Evolutionary conservation across 2,329 filamentous ascomycete species (phyloP).

Genomic region (Phyllosticta ampelicida): DNA sequence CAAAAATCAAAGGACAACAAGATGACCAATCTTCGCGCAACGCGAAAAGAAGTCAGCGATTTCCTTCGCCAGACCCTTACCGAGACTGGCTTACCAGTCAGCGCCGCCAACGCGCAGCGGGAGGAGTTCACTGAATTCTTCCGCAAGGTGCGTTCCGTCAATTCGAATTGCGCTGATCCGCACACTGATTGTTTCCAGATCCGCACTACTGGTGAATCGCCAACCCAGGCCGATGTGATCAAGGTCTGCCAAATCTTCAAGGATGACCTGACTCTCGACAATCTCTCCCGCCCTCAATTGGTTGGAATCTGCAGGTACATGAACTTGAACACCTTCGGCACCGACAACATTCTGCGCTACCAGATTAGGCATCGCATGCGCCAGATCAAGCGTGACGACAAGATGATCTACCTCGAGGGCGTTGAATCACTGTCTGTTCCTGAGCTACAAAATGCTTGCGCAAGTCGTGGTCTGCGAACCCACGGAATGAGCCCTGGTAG

Average conservation of each 20-base stretch:
- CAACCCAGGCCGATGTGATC: conserved; percentile 84
- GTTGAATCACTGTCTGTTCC: conserved; percentile 86
- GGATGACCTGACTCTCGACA: conserved; percentile 94
- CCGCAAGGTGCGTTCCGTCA: conserved; percentile 57
- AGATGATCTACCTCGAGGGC: conserved; percentile 86
- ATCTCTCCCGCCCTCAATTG: conserved; percentile 86
- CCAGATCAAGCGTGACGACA: conserved; percentile 97
- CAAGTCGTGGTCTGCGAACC: conserved; percentile 82
- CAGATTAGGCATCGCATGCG: conserved; percentile 96
- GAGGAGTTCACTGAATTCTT: conserved; percentile 97
- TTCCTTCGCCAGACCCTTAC: conserved; percentile 82
- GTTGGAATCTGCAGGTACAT: conserved; percentile 98
- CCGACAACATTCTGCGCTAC: conserved; percentile 95
- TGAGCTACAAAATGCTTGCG: conserved; percentile 86
- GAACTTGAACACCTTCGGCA: conserved; percentile 94
- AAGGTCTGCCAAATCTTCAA: conserved; percentile 99
- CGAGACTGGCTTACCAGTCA: conserved; percentile 88
- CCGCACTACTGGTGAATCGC: conserved; percentile 77
- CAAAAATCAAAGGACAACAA: conserved; percentile 86
- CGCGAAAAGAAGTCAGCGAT: conserved; percentile 82
- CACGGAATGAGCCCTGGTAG: conserved; percentile 83
- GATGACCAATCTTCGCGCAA: conserved; percentile 67
- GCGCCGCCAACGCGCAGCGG: conserved; percentile 70
- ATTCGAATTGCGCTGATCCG: no score
- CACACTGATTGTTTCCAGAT: conserved; percentile 19